Evolutionary conservation across 2,329 filamentous ascomycete species (phyloP), one percentile per base, ranked within the genome.

Genomic region (Trichoderma endophyticum): DNA sequence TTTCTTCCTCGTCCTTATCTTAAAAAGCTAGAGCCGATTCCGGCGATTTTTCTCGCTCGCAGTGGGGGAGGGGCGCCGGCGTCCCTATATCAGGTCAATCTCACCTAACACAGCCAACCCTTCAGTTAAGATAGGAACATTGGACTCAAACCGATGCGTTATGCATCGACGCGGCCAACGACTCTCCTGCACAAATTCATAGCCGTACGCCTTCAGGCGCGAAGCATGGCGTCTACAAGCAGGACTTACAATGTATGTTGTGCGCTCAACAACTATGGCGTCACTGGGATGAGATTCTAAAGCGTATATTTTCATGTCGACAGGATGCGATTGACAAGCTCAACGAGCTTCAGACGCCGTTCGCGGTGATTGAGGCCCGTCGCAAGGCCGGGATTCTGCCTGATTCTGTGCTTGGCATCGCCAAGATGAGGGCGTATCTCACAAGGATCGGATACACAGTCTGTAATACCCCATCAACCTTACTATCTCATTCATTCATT

Each of bases 311-410:
- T 11, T n/a, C 0, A 18, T 48, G n/a, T 62, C 6, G 8, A 34
- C 36, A 97, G 94, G 94, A 96, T 80, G 96, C 95, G 62, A 90
- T 98, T 74, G 86, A 90, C 76, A 90, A 92, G 51, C 88, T 98
- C 78, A 98, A 98, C 82, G 92, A 93, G 59, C 89, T 98, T 65
- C 96, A 99, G 81, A 94, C 93, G 56, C 97, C 97, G 67, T 95
- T 92, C 79, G 89, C 92, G 63, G 88, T 94, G 66, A 88, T 98
- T 21, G 90, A 97, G 79, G 90, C 91, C 65, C 90, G 96, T 66
- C 88, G 90, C 70, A 93, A 93, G 79, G 92, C 91, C 21, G 92
- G 93, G 24, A 84, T 90, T 74, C 88, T 86, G 32, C 90, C 93
- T 77, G 92, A 96, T 81, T 86, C 89, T 73, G 85, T 86, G 71